Conservation (phyloP, 176 grass and related monocot species). For the Luzula sylvatica region DNA sequence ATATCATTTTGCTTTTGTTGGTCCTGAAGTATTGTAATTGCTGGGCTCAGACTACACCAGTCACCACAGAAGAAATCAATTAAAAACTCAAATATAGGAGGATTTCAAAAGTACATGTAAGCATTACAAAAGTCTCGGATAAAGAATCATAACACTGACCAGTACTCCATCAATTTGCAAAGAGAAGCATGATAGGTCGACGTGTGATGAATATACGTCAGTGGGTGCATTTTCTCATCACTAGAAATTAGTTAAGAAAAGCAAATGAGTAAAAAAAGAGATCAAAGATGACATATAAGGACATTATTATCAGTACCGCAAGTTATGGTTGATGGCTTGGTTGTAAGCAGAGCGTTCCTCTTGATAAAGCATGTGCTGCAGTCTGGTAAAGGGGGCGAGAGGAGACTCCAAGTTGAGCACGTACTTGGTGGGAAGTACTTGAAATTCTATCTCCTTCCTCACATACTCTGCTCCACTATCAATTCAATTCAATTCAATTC, state of each 20-base stretch:
- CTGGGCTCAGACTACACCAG: conserved; percentile 64
- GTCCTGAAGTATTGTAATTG: conserved; percentile 59
- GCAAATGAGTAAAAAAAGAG: conserved; percentile 1
- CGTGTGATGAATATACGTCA: conserved; percentile 83
- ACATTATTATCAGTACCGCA: conserved; percentile 33
- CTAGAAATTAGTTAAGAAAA: conserved; percentile 27
- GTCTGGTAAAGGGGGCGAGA: conserved; percentile 58
- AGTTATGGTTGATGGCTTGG: conserved; percentile 82
- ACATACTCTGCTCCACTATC: conserved; percentile 82
- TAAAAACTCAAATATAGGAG: conserved; percentile 11
- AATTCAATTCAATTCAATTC: conserved; percentile 20
- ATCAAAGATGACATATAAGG: neutral
- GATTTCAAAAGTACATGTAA: neutral
- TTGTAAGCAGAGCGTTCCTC: conserved; percentile 93
- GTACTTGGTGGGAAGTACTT: conserved; percentile 55
- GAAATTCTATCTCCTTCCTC: conserved; percentile 69
- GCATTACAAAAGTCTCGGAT: conserved; percentile 3
- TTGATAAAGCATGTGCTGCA: conserved; percentile 82
- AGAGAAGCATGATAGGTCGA: conserved; percentile 91
- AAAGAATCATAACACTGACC: conserved; percentile 35
- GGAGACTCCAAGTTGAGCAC: conserved; percentile 64
- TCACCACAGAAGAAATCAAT: conserved; percentile 1
- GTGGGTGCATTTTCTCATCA: conserved; percentile 83
- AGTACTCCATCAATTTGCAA: conserved; percentile 88
- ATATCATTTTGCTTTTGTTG: conserved; percentile 81